phyloP scores from a whole-genome alignment of 352 stramenopile species.

The Phytophthora agathidicida region DNA sequence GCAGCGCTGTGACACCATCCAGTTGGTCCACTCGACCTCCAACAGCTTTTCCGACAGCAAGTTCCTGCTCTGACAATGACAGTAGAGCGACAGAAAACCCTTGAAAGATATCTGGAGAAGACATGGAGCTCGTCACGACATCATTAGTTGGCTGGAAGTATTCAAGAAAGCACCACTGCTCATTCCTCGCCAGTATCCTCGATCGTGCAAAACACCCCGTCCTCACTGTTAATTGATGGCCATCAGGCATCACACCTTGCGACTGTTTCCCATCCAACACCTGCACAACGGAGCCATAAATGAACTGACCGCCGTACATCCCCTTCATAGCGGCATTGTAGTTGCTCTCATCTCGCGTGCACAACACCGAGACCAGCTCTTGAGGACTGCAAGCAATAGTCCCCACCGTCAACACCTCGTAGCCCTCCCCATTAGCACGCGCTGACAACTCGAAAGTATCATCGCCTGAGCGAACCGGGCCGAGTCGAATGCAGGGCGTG shows the following conservation, averaged over 20 bases:
- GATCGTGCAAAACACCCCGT: constrained; percentile 50
- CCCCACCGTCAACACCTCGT: constrained; percentile 36
- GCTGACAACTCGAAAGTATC: constrained; percentile 28
- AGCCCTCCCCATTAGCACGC: constrained; percentile 6
- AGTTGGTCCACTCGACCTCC: constrained; percentile 50
- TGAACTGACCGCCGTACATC: constrained; percentile 44
- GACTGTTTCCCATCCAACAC: constrained; percentile 12
- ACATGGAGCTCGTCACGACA: background rate
- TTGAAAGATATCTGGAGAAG: constrained; percentile 8
- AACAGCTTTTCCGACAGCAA: constrained; percentile 36
- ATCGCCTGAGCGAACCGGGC: constrained; percentile 1
- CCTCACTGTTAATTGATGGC: constrained; percentile 45
- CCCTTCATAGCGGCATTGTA: constrained; percentile 49
- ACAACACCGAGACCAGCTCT: constrained; percentile 34
- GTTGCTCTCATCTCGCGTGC: constrained; percentile 27
- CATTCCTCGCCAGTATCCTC: constrained; percentile 37
- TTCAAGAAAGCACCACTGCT: constrained; percentile 63
- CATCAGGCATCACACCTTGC: background rate
- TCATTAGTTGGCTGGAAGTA: constrained; percentile 35
- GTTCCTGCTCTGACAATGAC: constrained; percentile 35
- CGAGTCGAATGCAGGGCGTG: constrained; percentile 17
- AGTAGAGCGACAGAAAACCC: constrained; percentile 40
- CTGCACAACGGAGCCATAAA: constrained; percentile 59
- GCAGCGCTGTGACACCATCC: constrained; percentile 34
- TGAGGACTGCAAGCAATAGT: constrained; percentile 36